Evolutionary conservation across 768 basidiomycete species (phyloP).

Genomic region (Pleurotus platypus): DNA sequence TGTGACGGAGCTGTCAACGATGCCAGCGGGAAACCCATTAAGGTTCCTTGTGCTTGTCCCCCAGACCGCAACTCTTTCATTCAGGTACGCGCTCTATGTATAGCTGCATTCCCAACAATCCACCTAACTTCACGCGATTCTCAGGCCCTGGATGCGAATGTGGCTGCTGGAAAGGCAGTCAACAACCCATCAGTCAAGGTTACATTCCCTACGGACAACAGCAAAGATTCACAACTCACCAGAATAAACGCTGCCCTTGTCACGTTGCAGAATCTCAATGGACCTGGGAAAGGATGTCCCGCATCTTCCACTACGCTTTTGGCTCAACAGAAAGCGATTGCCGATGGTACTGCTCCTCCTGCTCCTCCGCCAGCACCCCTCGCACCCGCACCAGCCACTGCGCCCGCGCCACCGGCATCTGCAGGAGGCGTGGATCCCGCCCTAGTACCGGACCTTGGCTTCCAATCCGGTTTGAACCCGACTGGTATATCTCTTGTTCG

Average conservation of each 20-base stretch:
- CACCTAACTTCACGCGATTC: neutral
- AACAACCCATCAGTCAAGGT: constrained; percentile 56
- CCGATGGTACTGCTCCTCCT: constrained; percentile 19
- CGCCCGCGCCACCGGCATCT: constrained; percentile 19
- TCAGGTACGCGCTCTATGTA: constrained; percentile 26
- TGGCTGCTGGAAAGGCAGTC: constrained; percentile 57
- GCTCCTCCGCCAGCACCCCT: no score
- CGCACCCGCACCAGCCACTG: constrained; percentile 10
- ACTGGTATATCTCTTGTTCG: constrained; percentile 32
- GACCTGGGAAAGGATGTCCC: constrained; percentile 69
- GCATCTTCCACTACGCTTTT: constrained; percentile 55
- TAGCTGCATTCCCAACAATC: neutral
- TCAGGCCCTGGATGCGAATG: constrained; percentile 49
- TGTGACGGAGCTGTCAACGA: constrained; percentile 63
- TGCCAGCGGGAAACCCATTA: constrained; percentile 47
- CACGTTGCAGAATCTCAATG: constrained; percentile 69
- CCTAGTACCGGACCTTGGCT: constrained; percentile 62
- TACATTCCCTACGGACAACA: constrained; percentile 62
- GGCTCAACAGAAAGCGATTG: constrained; percentile 29
- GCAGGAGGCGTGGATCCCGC: constrained; percentile 34
- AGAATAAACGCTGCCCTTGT: constrained; percentile 58
- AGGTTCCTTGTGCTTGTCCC: constrained; percentile 69
- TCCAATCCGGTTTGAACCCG: constrained; percentile 53
- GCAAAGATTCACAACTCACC: constrained; percentile 46
- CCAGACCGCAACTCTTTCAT: constrained; percentile 53